Base-by-base conservation (phyloP, 495 filamentous ascomycete genomes). In the Daldinia childiae region DNA sequence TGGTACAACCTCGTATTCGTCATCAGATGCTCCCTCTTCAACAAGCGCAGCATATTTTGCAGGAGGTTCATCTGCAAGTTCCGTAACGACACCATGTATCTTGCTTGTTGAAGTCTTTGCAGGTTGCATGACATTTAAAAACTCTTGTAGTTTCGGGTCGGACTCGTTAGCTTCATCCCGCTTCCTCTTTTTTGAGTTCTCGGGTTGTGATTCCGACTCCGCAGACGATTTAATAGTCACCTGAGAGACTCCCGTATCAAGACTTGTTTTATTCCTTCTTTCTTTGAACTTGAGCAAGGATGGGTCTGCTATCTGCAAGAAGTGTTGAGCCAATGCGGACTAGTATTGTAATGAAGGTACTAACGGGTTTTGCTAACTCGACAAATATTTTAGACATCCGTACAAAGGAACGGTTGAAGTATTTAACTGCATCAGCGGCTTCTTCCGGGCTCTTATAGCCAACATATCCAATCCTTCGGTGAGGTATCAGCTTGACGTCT, bases 361-460 rank as follows among this genome's bases (percentile, higher is more conserved):
- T 76, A 86, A 95, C 92, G 69, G 95, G 90, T 72, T 89, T 89
- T 70, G 95, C 96, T 77, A 97, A 83, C 83, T 98, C 96, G 72
- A 98, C 95, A 27, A 79, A 82, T 71, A 99, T 92, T 87, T 89
- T 95, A n/a, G 94, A 96, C 94, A 97, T 96, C 66, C 93, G 92
- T 68, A 99, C 92, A 80, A 94, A 99, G 66, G 94, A 88, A 75
- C 88, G 92, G 82, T 99, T 94, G 87, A 97, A 97, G 81, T 97
- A 97, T 75, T 92, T 92, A 69, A 95, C 91, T 54, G 95, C 95
- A 72, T 88, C 85, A 50, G 85, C 81, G 55, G 95, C 95, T 72
- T 91, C 91, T 68, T 94, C 88, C 48, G 88, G 83, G 59, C 87
- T 92, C 80, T 92, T 95, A 85, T 94, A 98, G 66, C 95, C 95